A percentile compares a stretch with the other conserved stretches of the same genome.
phyloP scores from a whole-genome alignment of 768 basidiomycete species.

The Porpolomopsis calyptriformis region DNA sequence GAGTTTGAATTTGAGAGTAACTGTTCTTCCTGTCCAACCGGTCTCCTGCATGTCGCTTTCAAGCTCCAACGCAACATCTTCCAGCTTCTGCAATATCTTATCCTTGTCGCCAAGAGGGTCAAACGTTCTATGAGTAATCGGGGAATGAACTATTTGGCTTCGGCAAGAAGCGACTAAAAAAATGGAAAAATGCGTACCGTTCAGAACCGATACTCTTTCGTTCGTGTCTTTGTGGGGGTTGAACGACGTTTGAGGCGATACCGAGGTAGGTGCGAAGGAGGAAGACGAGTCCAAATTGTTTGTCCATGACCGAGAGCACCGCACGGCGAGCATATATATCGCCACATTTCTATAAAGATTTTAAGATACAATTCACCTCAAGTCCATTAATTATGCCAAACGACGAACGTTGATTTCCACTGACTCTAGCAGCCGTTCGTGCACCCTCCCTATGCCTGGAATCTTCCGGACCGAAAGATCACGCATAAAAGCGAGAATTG shows the following conservation, averaged over 20 bases:
- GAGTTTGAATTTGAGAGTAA: slow-evolving; percentile 89
- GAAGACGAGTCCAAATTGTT: slow-evolving; percentile 69
- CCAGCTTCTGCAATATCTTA: slow-evolving; percentile 64
- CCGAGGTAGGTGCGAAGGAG: slow-evolving; percentile 78
- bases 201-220: slow-evolving; percentile 91
- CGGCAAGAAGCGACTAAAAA: neutral
- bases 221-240: slow-evolving; percentile 67
- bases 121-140: slow-evolving; percentile 51
- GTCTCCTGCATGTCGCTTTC: slow-evolving; percentile 67
- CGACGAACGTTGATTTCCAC: slow-evolving; percentile 72
- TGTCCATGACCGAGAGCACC: slow-evolving; percentile 72
- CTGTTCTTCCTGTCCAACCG: slow-evolving; percentile 79
- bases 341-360: slow-evolving; percentile 74
- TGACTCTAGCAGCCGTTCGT: slow-evolving; percentile 77
- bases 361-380: too few species aligned
- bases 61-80: slow-evolving; percentile 73
- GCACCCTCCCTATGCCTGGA: slow-evolving; percentile 84
- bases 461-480: slow-evolving; percentile 79
- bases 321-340: slow-evolving; percentile 76
- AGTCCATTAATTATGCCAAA: too few species aligned
- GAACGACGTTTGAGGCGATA: slow-evolving; percentile 73
- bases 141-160: neutral
- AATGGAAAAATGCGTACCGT: slow-evolving; percentile 33
- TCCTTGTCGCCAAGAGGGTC: slow-evolving; percentile 51
- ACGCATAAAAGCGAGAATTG: slow-evolving; percentile 67